phyloP scores from a whole-genome alignment of 768 basidiomycete genomes.

The Leccinum subtestaceum region DNA sequence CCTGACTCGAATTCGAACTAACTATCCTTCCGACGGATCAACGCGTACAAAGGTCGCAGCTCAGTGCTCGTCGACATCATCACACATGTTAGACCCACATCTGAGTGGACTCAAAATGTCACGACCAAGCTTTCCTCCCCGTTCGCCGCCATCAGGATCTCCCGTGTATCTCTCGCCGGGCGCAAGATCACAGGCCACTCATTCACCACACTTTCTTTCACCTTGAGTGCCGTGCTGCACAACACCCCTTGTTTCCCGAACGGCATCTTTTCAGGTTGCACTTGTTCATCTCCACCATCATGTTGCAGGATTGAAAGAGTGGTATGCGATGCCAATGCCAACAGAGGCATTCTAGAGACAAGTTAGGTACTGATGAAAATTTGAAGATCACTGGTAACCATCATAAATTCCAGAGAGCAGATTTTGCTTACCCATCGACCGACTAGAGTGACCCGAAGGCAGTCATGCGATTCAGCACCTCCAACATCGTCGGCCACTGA shows the following conservation, averaged over 20 bases:
- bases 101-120: constrained; percentile 20
- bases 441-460: constrained; percentile 45
- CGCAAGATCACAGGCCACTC: constrained; percentile 72
- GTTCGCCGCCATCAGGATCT: constrained; percentile 46
- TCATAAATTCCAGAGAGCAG: not conserved
- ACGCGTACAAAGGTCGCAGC: too few species aligned
- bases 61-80: too few species aligned
- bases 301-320: constrained; percentile 55
- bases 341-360: constrained; percentile 63
- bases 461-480: too few species aligned
- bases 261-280: constrained; percentile 35
- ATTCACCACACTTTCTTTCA: constrained; percentile 62
- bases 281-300: constrained; percentile 31
- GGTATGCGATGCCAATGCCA: constrained; percentile 56
- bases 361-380: constrained; percentile 51
- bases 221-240: constrained; percentile 67
- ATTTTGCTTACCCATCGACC: constrained; percentile 57
- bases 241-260: constrained; percentile 66
- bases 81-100: not conserved
- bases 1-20: too few species aligned
- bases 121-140: constrained; percentile 27
- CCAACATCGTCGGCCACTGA: too few species aligned
- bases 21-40: too few species aligned
- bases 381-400: constrained; percentile 1
- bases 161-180: constrained; percentile 81